Evolutionary conservation across 441 rosid species (phyloP).

Genomic region (Breynia disticha): DNA sequence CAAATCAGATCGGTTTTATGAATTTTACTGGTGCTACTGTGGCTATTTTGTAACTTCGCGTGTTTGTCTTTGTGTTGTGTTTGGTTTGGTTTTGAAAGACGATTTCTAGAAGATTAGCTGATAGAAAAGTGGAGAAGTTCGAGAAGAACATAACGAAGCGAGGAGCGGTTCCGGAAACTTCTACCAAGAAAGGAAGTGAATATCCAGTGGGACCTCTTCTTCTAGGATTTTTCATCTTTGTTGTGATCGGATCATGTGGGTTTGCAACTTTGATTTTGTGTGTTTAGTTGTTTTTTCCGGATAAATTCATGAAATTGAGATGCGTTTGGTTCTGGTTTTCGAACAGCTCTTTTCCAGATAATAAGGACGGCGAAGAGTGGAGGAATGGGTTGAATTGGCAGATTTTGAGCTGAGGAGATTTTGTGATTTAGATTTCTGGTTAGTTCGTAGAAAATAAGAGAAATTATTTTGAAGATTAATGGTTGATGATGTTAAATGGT

Average conservation of each 20-base stretch:
- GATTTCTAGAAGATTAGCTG: conserved; percentile 74
- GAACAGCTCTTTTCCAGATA: conserved; percentile 86
- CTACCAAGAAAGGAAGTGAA: conserved; percentile 68
- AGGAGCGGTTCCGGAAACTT: conserved; percentile 72
- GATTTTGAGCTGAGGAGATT: conserved; percentile 10
- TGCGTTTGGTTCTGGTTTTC: conserved; percentile 4
- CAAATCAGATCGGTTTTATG: not conserved
- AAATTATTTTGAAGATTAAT: not conserved
- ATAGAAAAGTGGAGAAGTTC: conserved; percentile 62
- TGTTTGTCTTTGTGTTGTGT: too few species aligned
- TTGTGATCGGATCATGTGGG: conserved; percentile 90
- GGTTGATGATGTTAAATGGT: too few species aligned
- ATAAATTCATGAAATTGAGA: conserved; percentile 10
- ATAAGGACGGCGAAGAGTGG: conserved; percentile 85
- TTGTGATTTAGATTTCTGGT: not conserved
- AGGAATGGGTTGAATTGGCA: conserved; percentile 52
- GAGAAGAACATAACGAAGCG: conserved; percentile 76
- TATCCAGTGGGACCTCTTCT: conserved; percentile 79
- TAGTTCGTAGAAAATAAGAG: conserved; percentile 12
- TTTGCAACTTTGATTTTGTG: not conserved
- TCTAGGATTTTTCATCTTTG: conserved; percentile 82
- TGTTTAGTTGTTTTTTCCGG: not conserved
- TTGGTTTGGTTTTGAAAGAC: conserved; percentile 32
- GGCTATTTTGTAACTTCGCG: too few species aligned
- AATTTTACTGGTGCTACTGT: not conserved